Evolutionary conservation across 768 basidiomycete genomes (phyloP).

Genomic region (Boletus coccyginus): DNA sequence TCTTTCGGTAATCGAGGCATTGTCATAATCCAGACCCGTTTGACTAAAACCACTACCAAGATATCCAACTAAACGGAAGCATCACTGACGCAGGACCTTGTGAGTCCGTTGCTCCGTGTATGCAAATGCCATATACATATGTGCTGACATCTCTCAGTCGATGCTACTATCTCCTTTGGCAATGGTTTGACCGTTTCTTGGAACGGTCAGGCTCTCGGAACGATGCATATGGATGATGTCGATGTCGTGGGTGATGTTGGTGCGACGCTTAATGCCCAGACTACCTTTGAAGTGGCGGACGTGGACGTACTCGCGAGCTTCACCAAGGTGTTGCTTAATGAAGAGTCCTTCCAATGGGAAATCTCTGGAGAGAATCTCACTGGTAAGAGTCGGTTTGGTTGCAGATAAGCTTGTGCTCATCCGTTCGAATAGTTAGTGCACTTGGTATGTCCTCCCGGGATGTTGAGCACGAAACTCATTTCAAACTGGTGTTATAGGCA

Average conservation of each 20-base stretch:
- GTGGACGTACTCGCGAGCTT: conserved; percentile 58
- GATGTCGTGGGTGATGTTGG: conserved; percentile 61
- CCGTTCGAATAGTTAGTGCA: conserved; percentile 44
- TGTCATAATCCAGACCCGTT: background rate
- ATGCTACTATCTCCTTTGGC: conserved; percentile 65
- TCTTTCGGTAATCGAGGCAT: conserved; percentile 47
- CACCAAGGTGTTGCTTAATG: conserved; percentile 61
- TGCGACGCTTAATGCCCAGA: conserved; percentile 51
- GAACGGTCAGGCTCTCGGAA: conserved; percentile 55
- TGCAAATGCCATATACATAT: background rate
- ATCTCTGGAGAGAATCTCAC: conserved; percentile 64
- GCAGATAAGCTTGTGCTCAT: conserved; percentile 2
- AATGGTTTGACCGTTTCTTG: conserved; percentile 60
- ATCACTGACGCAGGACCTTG: conserved; percentile 74
- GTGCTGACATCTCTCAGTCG: conserved; percentile 40
- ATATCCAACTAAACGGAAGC: conserved; percentile 52
- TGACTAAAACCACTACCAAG: conserved; percentile 29
- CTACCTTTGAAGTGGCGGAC: conserved; percentile 57
- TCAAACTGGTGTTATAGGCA: conserved; percentile 37
- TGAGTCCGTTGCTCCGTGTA: conserved; percentile 32
- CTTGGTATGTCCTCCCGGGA: conserved; percentile 41
- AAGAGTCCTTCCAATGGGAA: conserved; percentile 67
- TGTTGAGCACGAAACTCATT: background rate
- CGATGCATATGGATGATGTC: conserved; percentile 58
- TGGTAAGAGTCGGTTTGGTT: conserved; percentile 33